Evolutionary conservation across 2,329 filamentous ascomycete species (phyloP).

Genomic region (Sordariomycetes sp.): DNA sequence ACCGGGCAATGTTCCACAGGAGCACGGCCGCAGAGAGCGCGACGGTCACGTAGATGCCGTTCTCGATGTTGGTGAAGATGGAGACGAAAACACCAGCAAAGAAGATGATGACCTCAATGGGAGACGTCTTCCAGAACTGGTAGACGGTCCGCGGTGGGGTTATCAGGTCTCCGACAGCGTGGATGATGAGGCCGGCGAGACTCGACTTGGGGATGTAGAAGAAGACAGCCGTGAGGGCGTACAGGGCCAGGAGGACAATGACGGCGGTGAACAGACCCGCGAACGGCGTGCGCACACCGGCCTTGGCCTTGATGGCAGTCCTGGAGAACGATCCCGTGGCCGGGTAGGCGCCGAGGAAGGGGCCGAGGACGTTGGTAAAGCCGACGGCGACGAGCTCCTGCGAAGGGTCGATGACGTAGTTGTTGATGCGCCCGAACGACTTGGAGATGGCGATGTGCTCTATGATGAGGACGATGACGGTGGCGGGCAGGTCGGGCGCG

Average conservation of each 20-base stretch:
- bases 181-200: constrained; percentile 84
- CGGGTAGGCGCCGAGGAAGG: constrained; percentile 78
- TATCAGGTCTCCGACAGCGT: constrained; percentile 87
- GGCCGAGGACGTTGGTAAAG: constrained; percentile 77
- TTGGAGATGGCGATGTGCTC: constrained; percentile 97
- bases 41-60: constrained; percentile 85
- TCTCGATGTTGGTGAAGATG: constrained; percentile 79
- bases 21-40: constrained; percentile 65
- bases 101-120: constrained; percentile 84
- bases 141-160: constrained; percentile 86
- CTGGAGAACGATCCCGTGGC: constrained; percentile 93
- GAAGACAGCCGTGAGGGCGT: constrained; percentile 79
- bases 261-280: constrained; percentile 80
- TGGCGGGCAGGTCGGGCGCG: constrained; percentile 63
- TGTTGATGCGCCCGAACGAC: constrained; percentile 90
- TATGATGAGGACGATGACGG: constrained; percentile 88
- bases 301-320: constrained; percentile 95
- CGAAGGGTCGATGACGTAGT: constrained; percentile 90
- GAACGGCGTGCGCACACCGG: constrained; percentile 83
- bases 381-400: constrained; percentile 95
- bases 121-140: constrained; percentile 90
- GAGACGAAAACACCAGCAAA: constrained; percentile 87
- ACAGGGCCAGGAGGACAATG: constrained; percentile 82
- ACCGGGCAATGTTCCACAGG: constrained; percentile 73
- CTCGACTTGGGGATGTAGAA: constrained; percentile 82